Evolutionary conservation across 371 early-diverging fungal species (phyloP).

Genomic region (Mortierella sp.): DNA sequence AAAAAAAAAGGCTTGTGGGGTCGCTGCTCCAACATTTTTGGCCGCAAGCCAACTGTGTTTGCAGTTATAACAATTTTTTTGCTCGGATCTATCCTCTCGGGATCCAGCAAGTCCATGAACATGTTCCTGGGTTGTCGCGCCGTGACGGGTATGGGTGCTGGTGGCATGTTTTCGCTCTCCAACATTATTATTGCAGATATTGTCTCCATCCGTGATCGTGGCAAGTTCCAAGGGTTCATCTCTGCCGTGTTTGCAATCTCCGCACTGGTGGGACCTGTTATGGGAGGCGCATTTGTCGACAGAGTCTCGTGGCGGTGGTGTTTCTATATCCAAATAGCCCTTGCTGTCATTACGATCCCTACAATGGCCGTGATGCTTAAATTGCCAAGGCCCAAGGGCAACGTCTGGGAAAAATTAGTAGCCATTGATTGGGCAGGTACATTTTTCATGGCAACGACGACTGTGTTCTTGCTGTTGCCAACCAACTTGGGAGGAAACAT

Average conservation of each 20-base stretch:
- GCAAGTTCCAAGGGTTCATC: conserved; percentile 66
- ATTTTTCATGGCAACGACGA: conserved; percentile 61
- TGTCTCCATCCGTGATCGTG: conserved; percentile 57
- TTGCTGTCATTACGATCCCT: conserved; percentile 68
- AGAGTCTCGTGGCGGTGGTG: conserved; percentile 69
- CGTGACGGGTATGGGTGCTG: conserved; percentile 85
- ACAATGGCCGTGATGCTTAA: conserved; percentile 68
- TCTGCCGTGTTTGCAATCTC: conserved; percentile 70
- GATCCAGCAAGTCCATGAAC: conserved; percentile 63
- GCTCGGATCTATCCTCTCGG: conserved; percentile 69
- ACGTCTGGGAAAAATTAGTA: conserved; percentile 62
- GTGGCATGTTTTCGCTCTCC: conserved; percentile 77
- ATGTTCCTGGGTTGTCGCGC: conserved; percentile 81
- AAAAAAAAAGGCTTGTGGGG: conserved; percentile 20
- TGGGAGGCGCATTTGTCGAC: conserved; percentile 82
- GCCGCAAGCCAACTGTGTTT: conserved; percentile 70
- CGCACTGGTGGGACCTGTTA: conserved; percentile 76
- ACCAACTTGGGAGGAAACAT: conserved; percentile 74
- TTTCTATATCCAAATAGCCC: conserved; percentile 83
- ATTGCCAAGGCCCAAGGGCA: conserved; percentile 62
- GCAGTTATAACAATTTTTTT: conserved; percentile 69
- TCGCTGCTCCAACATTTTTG: conserved; percentile 72
- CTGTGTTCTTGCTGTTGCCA: conserved; percentile 69
- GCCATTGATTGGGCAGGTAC: conserved; percentile 78
- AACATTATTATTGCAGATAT: conserved; percentile 83